Evolutionary conservation across 2,329 filamentous ascomycete species (phyloP).

Genomic region (Phialocephala subalpina): DNA sequence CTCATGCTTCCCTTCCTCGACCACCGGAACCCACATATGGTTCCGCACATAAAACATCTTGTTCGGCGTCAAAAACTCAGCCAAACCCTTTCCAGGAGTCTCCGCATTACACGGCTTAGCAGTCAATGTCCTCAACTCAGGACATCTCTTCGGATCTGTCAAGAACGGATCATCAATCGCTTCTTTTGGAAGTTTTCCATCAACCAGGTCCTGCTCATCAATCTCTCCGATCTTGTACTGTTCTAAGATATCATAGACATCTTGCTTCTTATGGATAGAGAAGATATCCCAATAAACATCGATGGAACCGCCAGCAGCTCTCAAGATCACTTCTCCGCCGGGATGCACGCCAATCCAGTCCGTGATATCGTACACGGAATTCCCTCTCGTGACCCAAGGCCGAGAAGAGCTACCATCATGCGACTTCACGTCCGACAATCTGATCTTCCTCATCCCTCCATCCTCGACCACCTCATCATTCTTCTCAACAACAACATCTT

Average conservation of each 20-base stretch:
- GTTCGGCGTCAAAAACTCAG: constrained; percentile 3
- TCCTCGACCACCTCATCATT: background rate
- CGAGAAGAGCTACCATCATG: background rate
- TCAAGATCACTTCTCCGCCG: background rate
- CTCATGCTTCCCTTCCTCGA: background rate
- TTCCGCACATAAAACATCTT: background rate
- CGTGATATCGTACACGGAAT: background rate
- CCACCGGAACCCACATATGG: constrained; percentile 7
- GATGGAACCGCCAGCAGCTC: background rate
- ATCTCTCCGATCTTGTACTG: constrained; percentile 9
- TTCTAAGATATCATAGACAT: constrained; percentile 7
- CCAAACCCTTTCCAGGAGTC: background rate
- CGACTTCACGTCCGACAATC: background rate
- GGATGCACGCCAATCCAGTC: constrained; percentile 4
- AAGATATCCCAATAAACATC: constrained; percentile 5
- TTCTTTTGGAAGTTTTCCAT: constrained; percentile 5
- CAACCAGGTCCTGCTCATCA: constrained; percentile 2
- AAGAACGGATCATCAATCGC: constrained; percentile 1
- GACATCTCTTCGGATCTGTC: background rate
- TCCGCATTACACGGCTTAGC: constrained; percentile 1
- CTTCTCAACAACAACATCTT: background rate
- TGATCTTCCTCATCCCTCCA: background rate
- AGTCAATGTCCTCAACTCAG: background rate
- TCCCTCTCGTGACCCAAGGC: constrained; percentile 1
- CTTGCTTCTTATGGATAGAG: constrained; percentile 7